Percentiles rank a stretch among this genome's conserved stretches.
Conservation (phyloP, 2,329 filamentous ascomycete species). For the Parasarocladium wereldwijsianum region DNA sequence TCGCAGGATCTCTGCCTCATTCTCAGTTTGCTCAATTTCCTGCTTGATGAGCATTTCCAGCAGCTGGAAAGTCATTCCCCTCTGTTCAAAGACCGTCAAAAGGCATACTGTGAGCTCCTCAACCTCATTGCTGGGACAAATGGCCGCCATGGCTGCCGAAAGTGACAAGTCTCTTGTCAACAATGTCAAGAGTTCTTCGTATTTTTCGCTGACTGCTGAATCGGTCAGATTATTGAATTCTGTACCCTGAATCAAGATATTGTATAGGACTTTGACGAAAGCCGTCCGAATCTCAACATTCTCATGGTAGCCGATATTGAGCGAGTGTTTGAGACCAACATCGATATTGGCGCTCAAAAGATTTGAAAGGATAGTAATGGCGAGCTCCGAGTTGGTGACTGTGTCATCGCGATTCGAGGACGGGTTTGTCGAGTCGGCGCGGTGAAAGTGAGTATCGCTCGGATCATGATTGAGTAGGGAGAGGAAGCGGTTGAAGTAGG, state of each 20-base stretch:
- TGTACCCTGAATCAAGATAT: conserved; percentile 56
- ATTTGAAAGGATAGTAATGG: conserved; percentile 54
- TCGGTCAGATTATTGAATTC: conserved; percentile 57
- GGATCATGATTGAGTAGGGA: conserved; percentile 48
- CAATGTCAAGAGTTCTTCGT: conserved; percentile 49
- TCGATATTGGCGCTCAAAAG: conserved; percentile 58
- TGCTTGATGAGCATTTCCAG: conserved; percentile 54
- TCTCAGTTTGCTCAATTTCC: conserved; percentile 55
- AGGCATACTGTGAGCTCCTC: conserved; percentile 55
- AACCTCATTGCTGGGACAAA: conserved; percentile 52
- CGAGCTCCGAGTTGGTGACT: conserved; percentile 42
- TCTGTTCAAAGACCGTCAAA: conserved; percentile 54
- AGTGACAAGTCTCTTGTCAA: conserved; percentile 48
- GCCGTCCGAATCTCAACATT: conserved; percentile 55
- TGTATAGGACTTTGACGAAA: conserved; percentile 55
- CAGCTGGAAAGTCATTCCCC: conserved; percentile 46
- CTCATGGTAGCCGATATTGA: conserved; percentile 57
- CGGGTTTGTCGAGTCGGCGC: conserved; percentile 14
- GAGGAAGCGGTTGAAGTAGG: conserved; percentile 56
- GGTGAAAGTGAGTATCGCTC: conserved; percentile 22
- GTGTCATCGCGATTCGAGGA: conserved; percentile 34
- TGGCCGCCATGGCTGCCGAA: conserved; percentile 47
- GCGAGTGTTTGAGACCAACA: conserved; percentile 53
- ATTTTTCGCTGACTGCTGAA: conserved; percentile 52
- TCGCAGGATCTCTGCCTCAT: conserved; percentile 52